Base-by-base conservation (phyloP, 768 basidiomycete genomes). In the Scleroderma citrinum region DNA sequence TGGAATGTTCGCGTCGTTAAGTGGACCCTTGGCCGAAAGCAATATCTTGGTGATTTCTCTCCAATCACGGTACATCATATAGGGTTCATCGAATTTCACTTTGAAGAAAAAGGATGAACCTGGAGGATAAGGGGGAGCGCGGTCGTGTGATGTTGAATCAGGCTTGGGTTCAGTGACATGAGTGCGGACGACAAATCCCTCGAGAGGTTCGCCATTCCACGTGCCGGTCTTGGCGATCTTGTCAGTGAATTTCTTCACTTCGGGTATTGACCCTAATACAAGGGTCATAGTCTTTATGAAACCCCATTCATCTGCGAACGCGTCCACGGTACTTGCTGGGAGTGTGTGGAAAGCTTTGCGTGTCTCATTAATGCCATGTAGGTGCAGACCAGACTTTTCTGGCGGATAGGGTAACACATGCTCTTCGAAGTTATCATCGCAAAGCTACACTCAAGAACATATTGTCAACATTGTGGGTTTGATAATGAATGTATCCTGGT, bases 31-130 rank as follows among this genome's bases (percentile, higher is more conserved):
- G 38, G 69, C 55, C 7, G 69, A 59, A 8, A 93, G 72, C n/a
- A 95, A 72, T 11, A 64, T 67, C 63, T 90, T 89, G 6, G 96
- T 97, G 46, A 94, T 76, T 68, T 98, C 95, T 48, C 95, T 78
- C 92, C 93, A 98, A 63, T 94, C 90, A 48, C 96, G 85, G 69
- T 96, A 98, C 83, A 95, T 94, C 78, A 97, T 83, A 64, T 99
- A 99, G 2, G 95, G 95, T 61, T 98, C 92, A 66, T 98, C 93
- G 66, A 97, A 98, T 65, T 99, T 99, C 71, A 98, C 77, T 64
- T 99, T 99, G 83, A 96, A 98, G 77, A 99, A 97, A 75, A 97
- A 95, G 0, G 91, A 85, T 2, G 87, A 81, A 26, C 86, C 90
- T 1, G 83, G 67, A 0, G 74, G 64, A 61, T 97, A 96, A 1